phyloP scores from a whole-genome alignment of 75 land plant genomes.

The Pseudotsuga menziesii region DNA sequence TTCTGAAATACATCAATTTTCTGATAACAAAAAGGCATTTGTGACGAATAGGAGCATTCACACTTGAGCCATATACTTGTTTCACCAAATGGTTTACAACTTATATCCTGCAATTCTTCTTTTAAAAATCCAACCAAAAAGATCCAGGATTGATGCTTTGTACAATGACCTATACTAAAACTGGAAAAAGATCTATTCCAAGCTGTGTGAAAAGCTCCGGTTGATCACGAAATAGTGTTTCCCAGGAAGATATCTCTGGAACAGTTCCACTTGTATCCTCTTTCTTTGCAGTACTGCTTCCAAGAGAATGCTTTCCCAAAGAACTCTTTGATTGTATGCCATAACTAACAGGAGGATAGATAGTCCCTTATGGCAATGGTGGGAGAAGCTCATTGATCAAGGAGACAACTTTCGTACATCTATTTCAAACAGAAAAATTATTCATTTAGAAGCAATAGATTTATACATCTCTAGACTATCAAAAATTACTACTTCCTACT shows the following conservation, averaged over 20 bases:
- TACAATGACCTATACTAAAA: constrained; percentile 38
- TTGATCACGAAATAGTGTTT: constrained; percentile 34
- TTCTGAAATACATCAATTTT: constrained; percentile 3
- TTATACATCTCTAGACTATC: no score
- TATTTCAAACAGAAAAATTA: constrained; percentile 10
- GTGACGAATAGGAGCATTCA: constrained; percentile 3
- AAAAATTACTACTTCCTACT: no score
- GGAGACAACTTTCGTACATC: constrained; percentile 59
- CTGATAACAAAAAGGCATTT: constrained; percentile 8
- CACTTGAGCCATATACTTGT: constrained; percentile 9
- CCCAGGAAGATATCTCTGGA: constrained; percentile 16
- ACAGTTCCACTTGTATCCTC: constrained; percentile 1
- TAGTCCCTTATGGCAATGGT: constrained; percentile 10
- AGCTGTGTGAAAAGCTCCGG: constrained; percentile 49
- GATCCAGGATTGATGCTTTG: neutral
- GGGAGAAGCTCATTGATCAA: constrained; percentile 62
- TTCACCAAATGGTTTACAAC: neutral
- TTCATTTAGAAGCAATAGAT: no score
- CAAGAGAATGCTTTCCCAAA: neutral
- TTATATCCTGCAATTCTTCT: neutral
- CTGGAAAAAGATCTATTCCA: constrained; percentile 59
- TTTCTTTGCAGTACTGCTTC: neutral
- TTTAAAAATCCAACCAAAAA: neutral
- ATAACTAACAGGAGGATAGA: neutral
- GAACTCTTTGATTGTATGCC: neutral